Evolutionary conservation across 2,329 filamentous ascomycete genomes (phyloP).

Genomic region (Ophiostoma australiae): DNA sequence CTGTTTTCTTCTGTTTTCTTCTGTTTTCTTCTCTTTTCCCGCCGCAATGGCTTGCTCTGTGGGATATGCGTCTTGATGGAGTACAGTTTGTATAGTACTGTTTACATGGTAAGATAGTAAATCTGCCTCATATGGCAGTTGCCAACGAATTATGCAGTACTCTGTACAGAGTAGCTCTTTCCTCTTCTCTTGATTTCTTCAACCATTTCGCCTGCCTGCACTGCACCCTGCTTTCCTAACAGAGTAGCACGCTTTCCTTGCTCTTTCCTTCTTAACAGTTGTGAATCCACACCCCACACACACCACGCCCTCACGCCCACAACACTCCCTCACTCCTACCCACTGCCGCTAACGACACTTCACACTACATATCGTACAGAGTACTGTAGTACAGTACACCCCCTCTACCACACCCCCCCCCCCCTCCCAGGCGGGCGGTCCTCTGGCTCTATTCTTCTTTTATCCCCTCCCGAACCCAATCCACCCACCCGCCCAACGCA

Average conservation of each 20-base stretch:
- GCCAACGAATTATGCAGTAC: background rate
- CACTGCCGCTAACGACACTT: background rate
- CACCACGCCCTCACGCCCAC: background rate
- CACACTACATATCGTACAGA: too few relatives aligned
- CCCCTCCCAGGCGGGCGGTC: slow-evolving; percentile 13
- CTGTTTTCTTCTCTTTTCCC: background rate
- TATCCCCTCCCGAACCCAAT: slow-evolving; percentile 3
- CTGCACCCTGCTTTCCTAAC: background rate
- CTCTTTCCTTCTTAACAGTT: background rate
- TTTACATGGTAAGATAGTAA: too few relatives aligned
- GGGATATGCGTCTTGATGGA: too few relatives aligned
- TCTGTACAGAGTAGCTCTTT: background rate
- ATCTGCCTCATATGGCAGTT: background rate
- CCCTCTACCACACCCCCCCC: background rate
- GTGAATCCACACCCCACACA: background rate
- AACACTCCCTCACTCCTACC: background rate
- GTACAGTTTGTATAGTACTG: too few relatives aligned
- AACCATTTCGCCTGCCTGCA: background rate
- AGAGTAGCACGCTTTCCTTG: background rate
- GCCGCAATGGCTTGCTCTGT: background rate
- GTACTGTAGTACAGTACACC: background rate
- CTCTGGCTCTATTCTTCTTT: background rate
- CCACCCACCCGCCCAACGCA: slow-evolving; percentile 10
- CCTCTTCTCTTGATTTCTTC: background rate
- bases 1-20: too few relatives aligned